Base-by-base conservation (phyloP, 495 filamentous ascomycete species). In the Trichoderma asperelloides region DNA sequence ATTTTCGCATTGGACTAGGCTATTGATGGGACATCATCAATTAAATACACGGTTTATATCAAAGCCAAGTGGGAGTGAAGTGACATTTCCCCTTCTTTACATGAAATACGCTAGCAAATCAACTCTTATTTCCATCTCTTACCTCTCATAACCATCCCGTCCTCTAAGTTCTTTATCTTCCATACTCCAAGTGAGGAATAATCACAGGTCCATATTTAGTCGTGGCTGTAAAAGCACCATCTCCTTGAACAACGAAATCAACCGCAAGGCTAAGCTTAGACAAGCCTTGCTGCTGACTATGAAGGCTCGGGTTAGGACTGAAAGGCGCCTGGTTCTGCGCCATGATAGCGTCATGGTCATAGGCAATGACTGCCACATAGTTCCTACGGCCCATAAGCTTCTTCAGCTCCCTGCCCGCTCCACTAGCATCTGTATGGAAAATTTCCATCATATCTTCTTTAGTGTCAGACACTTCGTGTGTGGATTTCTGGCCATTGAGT, bases 391-490 rank as follows among this genome's bases (percentile, higher is more conserved):
- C 92, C 95, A 98, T 98, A 41, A 98, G 83, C 72, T 92, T 90
- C 75, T 91, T 91, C 69, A 90, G 79, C 77, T 98, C 95, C 28
- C 96, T 82, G 1, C 86, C 78, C 33, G 85, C 80, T 16, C 96
- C 93, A 64, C 85, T 89, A 21, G 94, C 90, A 71, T 98, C 95
- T 9, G 84, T 88, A 74, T 93, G 89, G 84, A 98, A 98, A 70
- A 98, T 91, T 79, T 98, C 95, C 88, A 98, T 93, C 95, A 98
- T 98, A 74, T 98, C 95, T 77, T 98, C 95, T 76, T 98, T 98
- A 45, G 95, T 98, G 74, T 98, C 95, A 27, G 79, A 82, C n/a
- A 83, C 74, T 62, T 81, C 76, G 71, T 88, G 80, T 2, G 81
- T 86, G 23, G 86, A 89, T 69, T 91, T 89, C 74, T 96, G 90